Percentiles rank a stretch among this genome's conserved stretches.
phyloP scores from a whole-genome alignment of 208 protist species.

The Strigomonas galati region DNA sequence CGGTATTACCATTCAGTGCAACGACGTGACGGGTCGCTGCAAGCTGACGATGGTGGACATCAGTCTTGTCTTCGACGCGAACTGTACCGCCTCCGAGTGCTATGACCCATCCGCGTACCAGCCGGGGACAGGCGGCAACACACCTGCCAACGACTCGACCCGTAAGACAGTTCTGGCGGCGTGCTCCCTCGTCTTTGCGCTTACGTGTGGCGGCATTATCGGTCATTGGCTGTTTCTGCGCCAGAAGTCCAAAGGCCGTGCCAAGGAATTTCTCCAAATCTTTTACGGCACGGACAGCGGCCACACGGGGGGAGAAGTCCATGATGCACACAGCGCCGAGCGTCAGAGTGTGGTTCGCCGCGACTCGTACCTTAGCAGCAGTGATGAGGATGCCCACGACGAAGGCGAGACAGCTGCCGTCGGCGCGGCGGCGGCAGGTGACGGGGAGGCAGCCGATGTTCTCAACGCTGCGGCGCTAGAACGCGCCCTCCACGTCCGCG shows the following conservation, averaged over 20 bases:
- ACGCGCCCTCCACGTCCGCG: conserved; percentile 33
- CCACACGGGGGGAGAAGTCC: conserved; percentile 5
- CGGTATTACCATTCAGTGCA: conserved; percentile 50
- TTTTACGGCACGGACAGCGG: conserved; percentile 30
- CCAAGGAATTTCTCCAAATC: conserved; percentile 53
- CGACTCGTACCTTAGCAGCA: background rate
- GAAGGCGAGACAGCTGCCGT: background rate
- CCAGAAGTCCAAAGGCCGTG: conserved; percentile 24
- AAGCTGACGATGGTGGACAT: conserved; percentile 57
- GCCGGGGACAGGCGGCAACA: conserved; percentile 16
- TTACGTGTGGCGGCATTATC: conserved; percentile 25
- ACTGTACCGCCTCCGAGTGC: conserved; percentile 74
- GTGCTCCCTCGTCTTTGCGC: conserved; percentile 29
- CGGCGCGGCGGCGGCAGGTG: background rate
- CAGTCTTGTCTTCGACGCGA: conserved; percentile 54
- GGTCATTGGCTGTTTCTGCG: conserved; percentile 35
- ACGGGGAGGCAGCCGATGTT: background rate
- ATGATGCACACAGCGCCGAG: background rate
- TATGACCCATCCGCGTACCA: conserved; percentile 44
- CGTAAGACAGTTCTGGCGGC: conserved; percentile 21
- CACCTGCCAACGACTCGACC: background rate
- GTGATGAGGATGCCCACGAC: conserved; percentile 12
- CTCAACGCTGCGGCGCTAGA: conserved; percentile 25
- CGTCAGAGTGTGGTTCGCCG: background rate
- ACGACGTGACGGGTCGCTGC: conserved; percentile 27